Percentiles rank a stretch among this genome's conserved stretches.
phyloP scores from a whole-genome alignment of 352 stramenopile genomes.

The Globisporangium solare region DNA sequence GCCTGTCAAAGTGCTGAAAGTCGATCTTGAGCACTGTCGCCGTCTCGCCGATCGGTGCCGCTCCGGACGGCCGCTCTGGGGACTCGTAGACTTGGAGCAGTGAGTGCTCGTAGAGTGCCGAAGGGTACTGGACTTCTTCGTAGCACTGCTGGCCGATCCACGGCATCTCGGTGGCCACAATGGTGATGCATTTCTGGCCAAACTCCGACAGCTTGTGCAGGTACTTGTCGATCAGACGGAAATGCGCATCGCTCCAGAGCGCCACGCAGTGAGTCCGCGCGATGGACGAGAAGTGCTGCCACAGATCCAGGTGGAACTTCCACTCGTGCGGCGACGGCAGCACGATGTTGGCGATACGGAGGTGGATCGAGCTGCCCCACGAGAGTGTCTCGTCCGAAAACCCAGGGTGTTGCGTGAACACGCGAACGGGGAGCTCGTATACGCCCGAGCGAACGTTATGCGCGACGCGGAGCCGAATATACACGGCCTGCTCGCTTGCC shows the following conservation, averaged over 20 bases:
- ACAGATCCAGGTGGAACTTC: conserved; percentile 71
- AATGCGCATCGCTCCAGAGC: conserved; percentile 68
- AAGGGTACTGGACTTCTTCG: conserved; percentile 57
- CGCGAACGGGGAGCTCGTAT: conserved; percentile 60
- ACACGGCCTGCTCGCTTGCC: conserved; percentile 44
- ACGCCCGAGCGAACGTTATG: conserved; percentile 27
- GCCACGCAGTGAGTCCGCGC: conserved; percentile 40
- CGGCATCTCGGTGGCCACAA: conserved; percentile 74
- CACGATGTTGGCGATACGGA: conserved; percentile 48
- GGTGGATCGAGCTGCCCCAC: conserved; percentile 49
- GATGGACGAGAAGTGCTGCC: conserved; percentile 68
- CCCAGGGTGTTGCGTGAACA: conserved; percentile 62
- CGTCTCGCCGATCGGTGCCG: conserved; percentile 3
- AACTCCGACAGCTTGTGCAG: conserved; percentile 49
- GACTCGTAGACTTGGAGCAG: conserved; percentile 60
- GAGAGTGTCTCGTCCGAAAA: conserved; percentile 65
- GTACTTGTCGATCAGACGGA: conserved; percentile 64
- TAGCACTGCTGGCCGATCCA: conserved; percentile 80
- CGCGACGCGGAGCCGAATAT: conserved; percentile 45
- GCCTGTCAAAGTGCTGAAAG: conserved; percentile 67
- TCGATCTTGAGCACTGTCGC: conserved; percentile 31
- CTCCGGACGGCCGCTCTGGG: background rate
- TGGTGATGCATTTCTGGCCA: conserved; percentile 67
- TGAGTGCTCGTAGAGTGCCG: conserved; percentile 64
- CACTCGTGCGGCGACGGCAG: conserved; percentile 45